Percentiles rank a stretch among this genome's conserved stretches.
These are phyloP conservation scores for Blastomyces percursus DNA, from an alignment of 2,329 filamentous ascomycete genomes.

Conservation along the genomic window DNA sequence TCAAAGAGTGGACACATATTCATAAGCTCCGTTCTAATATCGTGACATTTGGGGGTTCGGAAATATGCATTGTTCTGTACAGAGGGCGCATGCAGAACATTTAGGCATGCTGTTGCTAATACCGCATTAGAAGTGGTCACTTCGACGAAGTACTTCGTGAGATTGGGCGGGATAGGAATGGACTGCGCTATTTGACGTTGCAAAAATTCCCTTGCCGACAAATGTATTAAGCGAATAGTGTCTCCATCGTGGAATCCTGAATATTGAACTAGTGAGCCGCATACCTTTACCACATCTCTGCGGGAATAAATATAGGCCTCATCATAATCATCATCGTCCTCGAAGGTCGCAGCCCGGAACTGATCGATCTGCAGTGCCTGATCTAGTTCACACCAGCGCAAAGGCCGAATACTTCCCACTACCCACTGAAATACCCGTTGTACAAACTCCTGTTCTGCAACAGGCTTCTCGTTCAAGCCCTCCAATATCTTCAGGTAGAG, in stretches of 20 bases:
- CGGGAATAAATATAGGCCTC: constrained; percentile 8
- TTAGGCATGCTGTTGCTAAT: constrained; percentile 5
- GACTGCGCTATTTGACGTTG: constrained; percentile 4
- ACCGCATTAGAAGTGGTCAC: background rate
- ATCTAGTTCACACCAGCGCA: constrained; percentile 7
- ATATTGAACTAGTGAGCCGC: constrained; percentile 8
- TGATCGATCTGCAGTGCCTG: constrained; percentile 6
- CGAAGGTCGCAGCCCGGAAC: background rate
- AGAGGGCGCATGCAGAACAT: constrained; percentile 1
- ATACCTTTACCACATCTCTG: constrained; percentile 8
- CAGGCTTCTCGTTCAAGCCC: constrained; percentile 5
- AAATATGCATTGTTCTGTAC: constrained; percentile 2
- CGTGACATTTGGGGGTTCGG: background rate
- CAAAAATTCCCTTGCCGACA: constrained; percentile 8
- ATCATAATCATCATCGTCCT: constrained; percentile 8
- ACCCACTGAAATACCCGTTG: constrained; percentile 8
- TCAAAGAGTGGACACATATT: constrained; percentile 4
- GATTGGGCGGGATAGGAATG: background rate
- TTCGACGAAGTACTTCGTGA: constrained; percentile 6
- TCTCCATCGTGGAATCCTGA: constrained; percentile 8
- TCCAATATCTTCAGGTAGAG: constrained; percentile 7
- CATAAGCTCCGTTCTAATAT: background rate
- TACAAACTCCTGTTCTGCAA: constrained; percentile 4
- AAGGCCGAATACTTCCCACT: constrained; percentile 8
- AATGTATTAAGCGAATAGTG: constrained; percentile 8